These are phyloP conservation scores for Debaryomyces prosopidis DNA, from an alignment of 805 yeast species.

Conservation along the genomic window DNA sequence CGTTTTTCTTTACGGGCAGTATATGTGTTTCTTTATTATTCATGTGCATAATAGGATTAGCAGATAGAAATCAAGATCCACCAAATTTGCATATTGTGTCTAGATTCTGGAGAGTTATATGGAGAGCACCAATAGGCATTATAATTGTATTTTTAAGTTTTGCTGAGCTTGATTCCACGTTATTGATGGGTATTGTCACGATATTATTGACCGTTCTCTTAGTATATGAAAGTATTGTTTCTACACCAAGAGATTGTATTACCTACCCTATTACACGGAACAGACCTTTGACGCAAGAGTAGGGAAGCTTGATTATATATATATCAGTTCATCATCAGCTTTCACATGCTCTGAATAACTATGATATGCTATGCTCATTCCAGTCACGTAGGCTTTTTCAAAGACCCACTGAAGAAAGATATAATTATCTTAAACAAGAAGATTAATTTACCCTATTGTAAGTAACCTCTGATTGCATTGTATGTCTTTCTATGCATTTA, in stretches of 20 bases:
- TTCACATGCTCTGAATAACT: no score
- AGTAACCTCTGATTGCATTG: no score
- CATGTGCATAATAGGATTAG: constrained; percentile 40
- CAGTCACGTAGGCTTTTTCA: no score
- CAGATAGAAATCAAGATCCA: constrained; percentile 47
- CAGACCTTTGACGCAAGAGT: no score
- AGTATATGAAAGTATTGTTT: constrained; percentile 37
- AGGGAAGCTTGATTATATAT: no score
- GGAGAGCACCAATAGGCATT: constrained; percentile 42
- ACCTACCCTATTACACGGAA: no score
- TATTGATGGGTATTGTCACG: constrained; percentile 45
- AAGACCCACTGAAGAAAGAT: no score
- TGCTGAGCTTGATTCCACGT: constrained; percentile 39
- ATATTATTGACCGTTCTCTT: constrained; percentile 31
- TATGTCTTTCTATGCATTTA: no score
- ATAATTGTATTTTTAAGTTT: constrained; percentile 44
- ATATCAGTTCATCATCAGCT: no score
- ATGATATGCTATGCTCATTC: no score
- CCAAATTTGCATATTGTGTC: constrained; percentile 27
- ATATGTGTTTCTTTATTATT: constrained; percentile 44
- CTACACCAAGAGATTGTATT: constrained; percentile 19
- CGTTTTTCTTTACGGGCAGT: constrained; percentile 56
- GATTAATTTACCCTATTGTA: no score
- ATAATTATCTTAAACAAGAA: no score
- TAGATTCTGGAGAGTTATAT: constrained; percentile 37